phyloP scores from a whole-genome alignment of 495 filamentous ascomycete species.

The Trichoderma gamsii region DNA sequence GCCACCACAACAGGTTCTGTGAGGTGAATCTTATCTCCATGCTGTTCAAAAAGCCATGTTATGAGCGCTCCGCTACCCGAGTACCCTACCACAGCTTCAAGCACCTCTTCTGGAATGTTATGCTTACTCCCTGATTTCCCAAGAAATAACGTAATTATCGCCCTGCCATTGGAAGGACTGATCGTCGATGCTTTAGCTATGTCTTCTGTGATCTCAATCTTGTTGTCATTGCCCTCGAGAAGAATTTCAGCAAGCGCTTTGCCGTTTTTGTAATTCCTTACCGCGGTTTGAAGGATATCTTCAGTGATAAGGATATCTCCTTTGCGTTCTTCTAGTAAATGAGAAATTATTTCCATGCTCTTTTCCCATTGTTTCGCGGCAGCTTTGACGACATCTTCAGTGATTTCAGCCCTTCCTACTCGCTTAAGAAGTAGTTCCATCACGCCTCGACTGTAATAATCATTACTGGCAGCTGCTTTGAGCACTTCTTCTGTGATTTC shows the following conservation, averaged over 20 bases:
- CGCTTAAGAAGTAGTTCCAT: constrained; percentile 19
- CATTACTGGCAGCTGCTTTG: constrained; percentile 17
- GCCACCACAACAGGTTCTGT: not conserved
- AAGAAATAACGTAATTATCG: too few species aligned
- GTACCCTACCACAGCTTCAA: too few species aligned
- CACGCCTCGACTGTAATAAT: constrained; percentile 15
- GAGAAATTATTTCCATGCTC: not conserved
- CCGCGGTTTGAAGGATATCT: not conserved
- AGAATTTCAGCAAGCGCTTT: constrained; percentile 11
- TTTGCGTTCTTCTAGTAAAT: not conserved
- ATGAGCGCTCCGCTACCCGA: too few species aligned
- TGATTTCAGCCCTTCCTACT: constrained; percentile 20
- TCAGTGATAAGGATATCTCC: not conserved
- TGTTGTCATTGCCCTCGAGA: constrained; percentile 17
- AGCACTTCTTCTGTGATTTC: constrained; percentile 18
- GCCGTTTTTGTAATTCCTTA: not conserved
- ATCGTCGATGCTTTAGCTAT: constrained; percentile 19
- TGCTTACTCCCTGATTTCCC: too few species aligned
- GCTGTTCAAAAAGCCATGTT: constrained; percentile 5
- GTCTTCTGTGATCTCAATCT: constrained; percentile 19
- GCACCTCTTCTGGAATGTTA: too few species aligned
- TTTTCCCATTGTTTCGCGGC: not conserved
- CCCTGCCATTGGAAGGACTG: too few species aligned
- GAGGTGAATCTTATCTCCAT: not conserved
- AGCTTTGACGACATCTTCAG: constrained; percentile 16